phyloP scores from a whole-genome alignment of 768 basidiomycete genomes.

The Hortiboletus flavorubellus region DNA sequence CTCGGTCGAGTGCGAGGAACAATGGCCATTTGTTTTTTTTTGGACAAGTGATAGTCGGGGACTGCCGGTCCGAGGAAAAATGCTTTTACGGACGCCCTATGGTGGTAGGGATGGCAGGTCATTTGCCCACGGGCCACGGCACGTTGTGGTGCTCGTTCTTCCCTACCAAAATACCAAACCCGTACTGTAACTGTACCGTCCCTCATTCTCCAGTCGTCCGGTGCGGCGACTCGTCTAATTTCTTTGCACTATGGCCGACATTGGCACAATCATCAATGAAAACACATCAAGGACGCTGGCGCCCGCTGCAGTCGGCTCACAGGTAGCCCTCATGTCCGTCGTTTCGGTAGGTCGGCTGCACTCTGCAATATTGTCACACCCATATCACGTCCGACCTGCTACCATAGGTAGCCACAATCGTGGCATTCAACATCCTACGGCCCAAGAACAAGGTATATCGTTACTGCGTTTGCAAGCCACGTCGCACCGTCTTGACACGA shows the following conservation, averaged over 20 bases:
- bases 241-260: slow-evolving; percentile 29
- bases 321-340: slow-evolving; percentile 68
- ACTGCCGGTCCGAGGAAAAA: too few species aligned
- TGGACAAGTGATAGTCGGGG: too few species aligned
- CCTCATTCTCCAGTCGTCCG: slow-evolving; percentile 18
- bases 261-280: slow-evolving; percentile 32
- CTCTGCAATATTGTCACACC: not conserved
- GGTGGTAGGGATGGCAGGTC: not conserved
- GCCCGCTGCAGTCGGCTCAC: slow-evolving; percentile 77
- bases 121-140: not conserved
- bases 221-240: slow-evolving; percentile 17
- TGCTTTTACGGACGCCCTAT: too few species aligned
- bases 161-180: too few species aligned
- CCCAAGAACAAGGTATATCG: slow-evolving; percentile 78
- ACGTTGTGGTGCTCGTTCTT: too few species aligned
- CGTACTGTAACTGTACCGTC: slow-evolving; percentile 15
- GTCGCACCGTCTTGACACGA: not conserved
- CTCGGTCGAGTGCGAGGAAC: not conserved
- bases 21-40: not conserved
- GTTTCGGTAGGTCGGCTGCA: slow-evolving; percentile 56
- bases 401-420: slow-evolving; percentile 57
- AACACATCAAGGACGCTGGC: slow-evolving; percentile 58
- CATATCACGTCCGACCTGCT: slow-evolving; percentile 5
- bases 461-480: not conserved
- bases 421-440: slow-evolving; percentile 80